A percentile compares a stretch with the other conserved stretches of the same genome.
phyloP scores from a whole-genome alignment of 2,329 filamentous ascomycete genomes.

The Diaporthe sp. region DNA sequence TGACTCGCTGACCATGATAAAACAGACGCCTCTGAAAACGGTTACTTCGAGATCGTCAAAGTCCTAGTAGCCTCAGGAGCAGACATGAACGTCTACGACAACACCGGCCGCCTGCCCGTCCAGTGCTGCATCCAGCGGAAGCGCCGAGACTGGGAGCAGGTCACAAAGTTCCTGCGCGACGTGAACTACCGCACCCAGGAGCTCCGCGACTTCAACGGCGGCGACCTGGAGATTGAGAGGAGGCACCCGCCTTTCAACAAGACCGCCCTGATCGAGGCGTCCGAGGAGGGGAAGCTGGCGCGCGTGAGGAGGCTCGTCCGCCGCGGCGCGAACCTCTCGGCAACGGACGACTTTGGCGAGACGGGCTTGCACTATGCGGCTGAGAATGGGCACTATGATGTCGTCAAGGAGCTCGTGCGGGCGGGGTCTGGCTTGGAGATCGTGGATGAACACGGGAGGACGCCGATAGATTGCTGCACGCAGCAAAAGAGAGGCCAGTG shows the following conservation, averaged over 20 bases:
- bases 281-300: constrained; percentile 16
- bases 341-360: constrained; percentile 24
- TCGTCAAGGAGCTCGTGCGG: constrained; percentile 26
- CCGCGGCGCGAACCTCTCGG: constrained; percentile 7
- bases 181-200: constrained; percentile 17
- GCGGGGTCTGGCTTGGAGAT: constrained; percentile 11
- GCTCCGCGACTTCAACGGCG: constrained; percentile 1
- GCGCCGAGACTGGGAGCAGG: constrained; percentile 18
- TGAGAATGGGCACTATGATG: constrained; percentile 22
- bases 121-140: constrained; percentile 32
- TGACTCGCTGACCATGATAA: background rate
- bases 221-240: constrained; percentile 8
- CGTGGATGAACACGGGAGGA: background rate
- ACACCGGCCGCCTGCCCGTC: constrained; percentile 15
- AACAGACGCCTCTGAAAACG: constrained; percentile 21
- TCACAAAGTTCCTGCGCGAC: constrained; percentile 7
- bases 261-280: constrained; percentile 5
- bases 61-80: constrained; percentile 19
- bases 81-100: constrained; percentile 32
- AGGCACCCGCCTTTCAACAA: constrained; percentile 3
- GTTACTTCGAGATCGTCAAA: constrained; percentile 27
- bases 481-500: constrained; percentile 13
- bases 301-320: constrained; percentile 1
- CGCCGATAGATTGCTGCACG: constrained; percentile 14
- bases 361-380: constrained; percentile 22